Conservation (phyloP, 1,284 basidiomycete species). For the Fomitopsis pinicola region DNA sequence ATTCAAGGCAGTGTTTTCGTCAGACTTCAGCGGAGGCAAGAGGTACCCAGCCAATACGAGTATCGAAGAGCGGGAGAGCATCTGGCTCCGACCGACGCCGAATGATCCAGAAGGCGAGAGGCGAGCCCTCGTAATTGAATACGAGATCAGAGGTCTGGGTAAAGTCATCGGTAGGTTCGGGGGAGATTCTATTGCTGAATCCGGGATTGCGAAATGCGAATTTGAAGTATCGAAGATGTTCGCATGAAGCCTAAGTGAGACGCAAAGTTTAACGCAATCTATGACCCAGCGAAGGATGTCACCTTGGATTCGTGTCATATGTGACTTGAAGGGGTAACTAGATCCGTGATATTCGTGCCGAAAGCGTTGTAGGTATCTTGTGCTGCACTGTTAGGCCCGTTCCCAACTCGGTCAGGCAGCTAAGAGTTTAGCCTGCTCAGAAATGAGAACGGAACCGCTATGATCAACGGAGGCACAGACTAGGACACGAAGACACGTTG, state of each 20-base stretch:
- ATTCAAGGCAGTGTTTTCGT: too few species aligned
- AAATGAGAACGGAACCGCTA: not conserved
- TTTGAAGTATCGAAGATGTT: slow-evolving; percentile 66
- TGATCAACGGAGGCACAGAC: not conserved
- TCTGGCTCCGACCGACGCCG: slow-evolving; percentile 50
- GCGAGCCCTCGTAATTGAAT: slow-evolving; percentile 63
- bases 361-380: slow-evolving; percentile 70
- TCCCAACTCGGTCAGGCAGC: slow-evolving; percentile 37
- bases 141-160: slow-evolving; percentile 46
- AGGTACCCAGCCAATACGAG: slow-evolving; percentile 53
- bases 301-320: slow-evolving; percentile 59
- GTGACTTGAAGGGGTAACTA: slow-evolving; percentile 58
- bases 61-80: slow-evolving; percentile 68
- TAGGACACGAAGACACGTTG: slow-evolving; percentile 5
- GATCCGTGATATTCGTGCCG: slow-evolving; percentile 55
- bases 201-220: slow-evolving; percentile 67
- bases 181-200: slow-evolving; percentile 48
- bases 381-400: slow-evolving; percentile 41
- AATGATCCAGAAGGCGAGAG: slow-evolving; percentile 79
- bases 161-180: slow-evolving; percentile 30
- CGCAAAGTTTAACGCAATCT: too few species aligned
- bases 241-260: slow-evolving; percentile 58
- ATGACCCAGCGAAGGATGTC: not conserved
- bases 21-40: slow-evolving; percentile 26
- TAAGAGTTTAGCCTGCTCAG: slow-evolving; percentile 47